phyloP scores from a whole-genome alignment of 371 early-diverging fungal genomes.

The Lichtheimia corymbifera region DNA sequence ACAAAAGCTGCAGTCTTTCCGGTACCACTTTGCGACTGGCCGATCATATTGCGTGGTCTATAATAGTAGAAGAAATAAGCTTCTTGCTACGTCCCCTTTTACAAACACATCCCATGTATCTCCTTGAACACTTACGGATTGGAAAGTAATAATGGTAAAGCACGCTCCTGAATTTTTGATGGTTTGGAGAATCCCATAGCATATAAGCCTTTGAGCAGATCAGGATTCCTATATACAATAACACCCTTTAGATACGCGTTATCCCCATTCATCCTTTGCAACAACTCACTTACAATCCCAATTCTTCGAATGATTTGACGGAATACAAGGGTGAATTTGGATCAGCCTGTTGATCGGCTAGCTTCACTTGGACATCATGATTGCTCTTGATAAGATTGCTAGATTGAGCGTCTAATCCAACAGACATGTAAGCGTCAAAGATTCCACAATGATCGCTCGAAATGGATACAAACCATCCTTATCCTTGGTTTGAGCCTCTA shows the following conservation, averaged over 20 bases:
- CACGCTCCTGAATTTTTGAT: constrained; percentile 95
- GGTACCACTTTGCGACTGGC: constrained; percentile 53
- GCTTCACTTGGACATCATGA: constrained; percentile 77
- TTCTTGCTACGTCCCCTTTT: too few species aligned
- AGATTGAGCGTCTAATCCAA: too few species aligned
- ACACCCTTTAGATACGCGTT: not conserved
- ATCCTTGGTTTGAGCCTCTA: too few species aligned
- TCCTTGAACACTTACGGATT: constrained; percentile 59
- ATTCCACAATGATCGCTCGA: too few species aligned
- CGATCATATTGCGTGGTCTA: constrained; percentile 51
- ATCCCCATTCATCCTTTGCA: too few species aligned
- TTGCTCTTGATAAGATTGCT: constrained; percentile 52
- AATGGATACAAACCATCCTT: too few species aligned
- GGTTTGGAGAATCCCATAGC: constrained; percentile 92
- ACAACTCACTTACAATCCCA: constrained; percentile 59
- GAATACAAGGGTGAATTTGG: constrained; percentile 77
- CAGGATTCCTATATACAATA: constrained; percentile 43
- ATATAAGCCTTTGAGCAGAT: constrained; percentile 91
- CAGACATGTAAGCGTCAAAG: too few species aligned
- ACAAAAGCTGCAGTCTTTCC: constrained; percentile 94
- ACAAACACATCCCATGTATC: not conserved
- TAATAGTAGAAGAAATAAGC: not conserved
- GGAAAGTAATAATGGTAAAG: constrained; percentile 83
- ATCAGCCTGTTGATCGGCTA: constrained; percentile 69
- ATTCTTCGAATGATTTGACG: constrained; percentile 74